These are phyloP conservation scores for Quercus robur DNA, from an alignment of 306 rosid species.

Conservation along the genomic window DNA sequence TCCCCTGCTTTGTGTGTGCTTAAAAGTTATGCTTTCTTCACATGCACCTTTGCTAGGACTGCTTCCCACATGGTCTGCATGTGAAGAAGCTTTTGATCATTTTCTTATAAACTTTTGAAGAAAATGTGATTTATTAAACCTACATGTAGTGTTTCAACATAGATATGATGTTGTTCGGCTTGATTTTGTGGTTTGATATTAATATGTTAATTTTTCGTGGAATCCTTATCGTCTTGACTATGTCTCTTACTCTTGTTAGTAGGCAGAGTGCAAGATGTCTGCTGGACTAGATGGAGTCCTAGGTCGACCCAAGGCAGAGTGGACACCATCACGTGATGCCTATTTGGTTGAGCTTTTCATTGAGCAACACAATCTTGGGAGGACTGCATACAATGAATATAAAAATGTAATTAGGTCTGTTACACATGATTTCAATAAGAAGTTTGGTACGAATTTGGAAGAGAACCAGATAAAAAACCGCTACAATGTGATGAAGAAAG, in stretches of 20 bases:
- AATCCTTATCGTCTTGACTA: background rate
- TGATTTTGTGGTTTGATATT: background rate
- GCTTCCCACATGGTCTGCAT: background rate
- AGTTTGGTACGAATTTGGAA: slow-evolving; percentile 34
- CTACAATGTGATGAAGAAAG: slow-evolving; percentile 23
- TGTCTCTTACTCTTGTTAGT: background rate
- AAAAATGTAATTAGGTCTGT: slow-evolving; percentile 36
- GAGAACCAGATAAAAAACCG: slow-evolving; percentile 21
- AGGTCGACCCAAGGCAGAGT: slow-evolving; percentile 38
- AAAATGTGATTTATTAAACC: background rate
- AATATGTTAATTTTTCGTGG: background rate
- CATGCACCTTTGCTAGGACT: background rate
- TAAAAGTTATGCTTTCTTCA: background rate
- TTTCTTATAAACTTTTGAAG: background rate
- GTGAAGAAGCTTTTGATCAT: background rate
- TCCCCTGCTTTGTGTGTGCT: background rate
- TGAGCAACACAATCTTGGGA: slow-evolving; percentile 36
- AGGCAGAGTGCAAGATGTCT: slow-evolving; percentile 22
- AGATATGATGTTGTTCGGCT: background rate
- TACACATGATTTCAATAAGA: slow-evolving; percentile 32
- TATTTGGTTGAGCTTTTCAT: slow-evolving; percentile 32
- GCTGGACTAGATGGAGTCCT: slow-evolving; percentile 30
- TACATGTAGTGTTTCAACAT: background rate
- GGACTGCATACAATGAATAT: slow-evolving; percentile 44
- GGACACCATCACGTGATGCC: slow-evolving; percentile 39